Percentiles rank a stretch among this genome's conserved stretches.
phyloP scores from a whole-genome alignment of 805 yeast species.

The Schizosaccharomyces osmophilus region DNA sequence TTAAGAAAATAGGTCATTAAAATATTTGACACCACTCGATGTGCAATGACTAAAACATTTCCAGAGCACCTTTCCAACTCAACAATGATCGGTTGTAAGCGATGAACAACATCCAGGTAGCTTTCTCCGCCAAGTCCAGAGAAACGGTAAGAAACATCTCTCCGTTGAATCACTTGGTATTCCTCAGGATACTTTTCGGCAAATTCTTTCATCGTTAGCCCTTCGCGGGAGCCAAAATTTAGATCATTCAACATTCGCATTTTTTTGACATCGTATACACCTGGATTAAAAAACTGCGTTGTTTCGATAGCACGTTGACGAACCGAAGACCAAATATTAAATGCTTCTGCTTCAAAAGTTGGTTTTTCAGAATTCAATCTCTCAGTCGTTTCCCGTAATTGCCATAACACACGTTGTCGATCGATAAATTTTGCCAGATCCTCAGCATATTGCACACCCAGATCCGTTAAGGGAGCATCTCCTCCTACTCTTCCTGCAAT shows the following conservation, averaged over 20 bases:
- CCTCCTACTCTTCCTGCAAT: conserved; percentile 92
- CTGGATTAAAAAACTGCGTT: conserved; percentile 59
- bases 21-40: conserved; percentile 85
- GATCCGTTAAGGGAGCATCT: conserved; percentile 58
- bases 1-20: conserved; percentile 74
- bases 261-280: conserved; percentile 82
- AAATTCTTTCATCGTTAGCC: conserved; percentile 84
- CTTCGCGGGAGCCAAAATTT: conserved; percentile 95
- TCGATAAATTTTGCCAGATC: conserved; percentile 55
- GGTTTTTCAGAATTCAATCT: neutral
- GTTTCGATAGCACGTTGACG: conserved; percentile 80
- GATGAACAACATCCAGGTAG: conserved; percentile 77
- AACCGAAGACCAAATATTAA: conserved; percentile 92
- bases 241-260: conserved; percentile 83
- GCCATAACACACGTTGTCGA: conserved; percentile 14
- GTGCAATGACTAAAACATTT: conserved; percentile 82
- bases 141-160: conserved; percentile 79
- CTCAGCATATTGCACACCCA: conserved; percentile 65
- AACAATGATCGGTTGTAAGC: conserved; percentile 94
- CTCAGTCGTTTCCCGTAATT: neutral
- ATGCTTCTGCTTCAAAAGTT: conserved; percentile 19
- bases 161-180: conserved; percentile 81
- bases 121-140: conserved; percentile 98
- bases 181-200: conserved; percentile 73
- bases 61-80: conserved; percentile 92